Conservation (phyloP, 345 rosid genomes). For the Eucalyptus viminalis region DNA sequence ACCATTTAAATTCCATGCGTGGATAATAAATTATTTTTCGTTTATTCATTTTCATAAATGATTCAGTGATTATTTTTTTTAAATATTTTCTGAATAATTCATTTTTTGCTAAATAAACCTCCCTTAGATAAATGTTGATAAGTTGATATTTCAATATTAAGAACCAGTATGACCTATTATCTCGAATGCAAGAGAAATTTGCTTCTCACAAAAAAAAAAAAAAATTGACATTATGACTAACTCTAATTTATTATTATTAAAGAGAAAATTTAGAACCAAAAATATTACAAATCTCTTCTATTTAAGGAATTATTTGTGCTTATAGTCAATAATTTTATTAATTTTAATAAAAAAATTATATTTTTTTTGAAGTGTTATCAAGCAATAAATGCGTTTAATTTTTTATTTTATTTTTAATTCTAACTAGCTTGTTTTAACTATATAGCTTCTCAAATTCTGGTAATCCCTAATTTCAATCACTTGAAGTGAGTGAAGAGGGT, state of each 20-base stretch:
- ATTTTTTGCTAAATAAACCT: too few relatives aligned
- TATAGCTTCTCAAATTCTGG: accelerated
- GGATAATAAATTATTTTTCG: accelerated
- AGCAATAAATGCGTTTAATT: not conserved
- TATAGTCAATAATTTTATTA: not conserved
- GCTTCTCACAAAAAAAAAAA: not conserved
- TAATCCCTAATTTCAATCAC: not conserved
- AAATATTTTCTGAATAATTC: accelerated
- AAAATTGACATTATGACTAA: accelerated
- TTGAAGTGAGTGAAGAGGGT: accelerated
- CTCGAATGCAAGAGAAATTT: not conserved
- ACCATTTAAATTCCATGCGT: accelerated
- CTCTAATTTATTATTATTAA: not conserved
- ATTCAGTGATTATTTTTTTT: accelerated
- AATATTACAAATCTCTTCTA: not conserved
- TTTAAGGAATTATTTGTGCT: not conserved
- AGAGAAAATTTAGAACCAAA: not conserved
- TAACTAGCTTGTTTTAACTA: not conserved
- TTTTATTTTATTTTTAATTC: not conserved
- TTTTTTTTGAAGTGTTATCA: not conserved
- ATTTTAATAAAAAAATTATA: not conserved
- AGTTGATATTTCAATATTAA: not conserved
- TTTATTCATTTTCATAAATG: too few relatives aligned
- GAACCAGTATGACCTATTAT: not conserved
- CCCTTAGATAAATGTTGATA: not conserved